Evolutionary conservation across 495 filamentous ascomycete genomes (phyloP).

Genomic region (Aspergillus campestris): DNA sequence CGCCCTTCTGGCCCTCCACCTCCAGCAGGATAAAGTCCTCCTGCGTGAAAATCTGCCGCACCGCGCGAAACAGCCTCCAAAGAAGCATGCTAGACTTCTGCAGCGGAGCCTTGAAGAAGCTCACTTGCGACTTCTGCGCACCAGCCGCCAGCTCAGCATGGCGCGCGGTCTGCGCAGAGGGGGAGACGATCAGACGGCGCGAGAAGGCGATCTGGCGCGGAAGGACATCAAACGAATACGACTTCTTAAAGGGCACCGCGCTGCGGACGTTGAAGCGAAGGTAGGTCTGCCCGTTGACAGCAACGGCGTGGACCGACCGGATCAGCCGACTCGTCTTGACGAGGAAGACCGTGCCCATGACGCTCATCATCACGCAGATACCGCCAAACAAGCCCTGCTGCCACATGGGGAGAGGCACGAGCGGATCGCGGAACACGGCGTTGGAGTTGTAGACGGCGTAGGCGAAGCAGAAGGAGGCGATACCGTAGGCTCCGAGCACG

Average conservation of each 20-base stretch:
- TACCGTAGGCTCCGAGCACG: slow-evolving; percentile 45
- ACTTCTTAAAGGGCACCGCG: slow-evolving; percentile 34
- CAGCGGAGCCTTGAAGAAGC: slow-evolving; percentile 31
- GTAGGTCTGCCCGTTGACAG: slow-evolving; percentile 19
- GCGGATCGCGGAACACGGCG: slow-evolving; percentile 26
- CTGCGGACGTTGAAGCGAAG: slow-evolving; percentile 32
- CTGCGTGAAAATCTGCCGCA: slow-evolving; percentile 36
- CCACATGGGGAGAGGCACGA: slow-evolving; percentile 28
- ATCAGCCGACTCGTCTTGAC: slow-evolving; percentile 28
- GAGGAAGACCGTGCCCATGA: slow-evolving; percentile 34
- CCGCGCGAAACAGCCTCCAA: slow-evolving; percentile 28
- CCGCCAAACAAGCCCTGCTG: slow-evolving; percentile 30
- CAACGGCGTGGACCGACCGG: slow-evolving; percentile 28
- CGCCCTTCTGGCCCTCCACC: slow-evolving; percentile 31
- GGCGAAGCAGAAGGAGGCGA: slow-evolving; percentile 47
- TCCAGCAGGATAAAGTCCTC: slow-evolving; percentile 41
- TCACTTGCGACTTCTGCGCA: slow-evolving; percentile 8
- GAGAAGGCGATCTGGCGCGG: slow-evolving; percentile 32
- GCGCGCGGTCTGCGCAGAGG: slow-evolving; percentile 15
- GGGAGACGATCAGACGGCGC: slow-evolving; percentile 22
- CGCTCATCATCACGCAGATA: slow-evolving; percentile 37
- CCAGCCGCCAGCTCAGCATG: neutral
- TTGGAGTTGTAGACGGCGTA: slow-evolving; percentile 50
- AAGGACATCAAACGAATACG: slow-evolving; percentile 29
- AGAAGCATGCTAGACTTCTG: slow-evolving; percentile 24